Evolutionary conservation across 2,329 filamentous ascomycete genomes (phyloP).

Genomic region (Didymella keratinophila): DNA sequence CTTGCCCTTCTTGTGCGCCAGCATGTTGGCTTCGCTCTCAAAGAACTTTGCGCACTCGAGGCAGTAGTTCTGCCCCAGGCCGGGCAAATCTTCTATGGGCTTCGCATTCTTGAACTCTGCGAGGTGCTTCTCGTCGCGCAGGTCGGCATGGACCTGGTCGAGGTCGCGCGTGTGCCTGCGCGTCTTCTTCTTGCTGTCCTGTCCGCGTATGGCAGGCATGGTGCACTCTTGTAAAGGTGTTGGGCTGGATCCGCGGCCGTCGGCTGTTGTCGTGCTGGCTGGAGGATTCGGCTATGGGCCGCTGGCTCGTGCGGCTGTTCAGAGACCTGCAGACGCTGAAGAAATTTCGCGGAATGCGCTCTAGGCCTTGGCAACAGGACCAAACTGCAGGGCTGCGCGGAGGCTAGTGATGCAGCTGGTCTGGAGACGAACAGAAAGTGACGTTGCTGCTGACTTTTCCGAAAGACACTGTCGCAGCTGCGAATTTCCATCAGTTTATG

Average conservation of each 20-base stretch:
- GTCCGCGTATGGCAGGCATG: slow-evolving; percentile 61
- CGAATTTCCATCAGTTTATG: too few relatives aligned
- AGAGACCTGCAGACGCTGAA: slow-evolving; percentile 27
- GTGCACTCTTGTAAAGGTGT: slow-evolving; percentile 21
- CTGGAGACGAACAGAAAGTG: slow-evolving; percentile 35
- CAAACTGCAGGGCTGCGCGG: slow-evolving; percentile 16
- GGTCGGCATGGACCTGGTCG: slow-evolving; percentile 88
- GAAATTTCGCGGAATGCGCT: slow-evolving; percentile 24
- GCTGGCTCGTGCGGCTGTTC: slow-evolving; percentile 33
- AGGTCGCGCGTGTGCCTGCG: slow-evolving; percentile 73
- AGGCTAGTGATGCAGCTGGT: slow-evolving; percentile 25
- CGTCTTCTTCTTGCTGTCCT: slow-evolving; percentile 59
- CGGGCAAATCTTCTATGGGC: slow-evolving; percentile 84
- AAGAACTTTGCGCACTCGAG: slow-evolving; percentile 96
- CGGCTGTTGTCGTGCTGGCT: slow-evolving; percentile 34
- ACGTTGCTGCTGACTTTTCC: slow-evolving; percentile 24
- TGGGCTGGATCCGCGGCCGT: slow-evolving; percentile 38
- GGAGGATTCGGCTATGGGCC: slow-evolving; percentile 35
- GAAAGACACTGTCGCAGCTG: slow-evolving; percentile 30
- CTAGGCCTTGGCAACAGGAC: slow-evolving; percentile 22
- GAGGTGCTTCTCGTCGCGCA: slow-evolving; percentile 80
- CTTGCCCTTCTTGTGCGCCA: slow-evolving; percentile 82
- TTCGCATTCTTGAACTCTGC: slow-evolving; percentile 80
- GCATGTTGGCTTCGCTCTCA: slow-evolving; percentile 80
- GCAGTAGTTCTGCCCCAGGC: slow-evolving; percentile 86